Percentiles rank a stretch among this genome's conserved stretches.
Conservation (phyloP, 495 filamentous ascomycete genomes). For the Hyaloscypha bicolor region DNA sequence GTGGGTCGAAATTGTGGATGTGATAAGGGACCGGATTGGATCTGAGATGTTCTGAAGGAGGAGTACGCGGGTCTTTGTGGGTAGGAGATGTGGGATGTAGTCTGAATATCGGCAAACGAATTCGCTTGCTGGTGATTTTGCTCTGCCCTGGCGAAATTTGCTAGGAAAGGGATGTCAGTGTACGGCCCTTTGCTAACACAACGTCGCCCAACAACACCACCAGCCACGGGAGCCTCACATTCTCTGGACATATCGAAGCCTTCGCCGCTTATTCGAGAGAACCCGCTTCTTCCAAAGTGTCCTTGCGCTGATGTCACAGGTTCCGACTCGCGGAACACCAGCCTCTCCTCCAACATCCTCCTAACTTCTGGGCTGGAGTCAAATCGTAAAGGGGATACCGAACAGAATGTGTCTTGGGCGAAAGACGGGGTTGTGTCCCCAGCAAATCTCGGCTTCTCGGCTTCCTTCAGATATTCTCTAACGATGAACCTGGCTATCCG, state of each 20-base stretch:
- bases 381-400: conserved; percentile 8
- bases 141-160: background rate
- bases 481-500: conserved; percentile 26
- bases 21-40: background rate
- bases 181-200: background rate
- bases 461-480: conserved; percentile 2
- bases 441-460: background rate
- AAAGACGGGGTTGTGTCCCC: background rate
- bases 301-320: background rate
- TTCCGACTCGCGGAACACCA: conserved; percentile 22
- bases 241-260: background rate
- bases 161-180: background rate
- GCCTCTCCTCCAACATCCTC: conserved; percentile 14
- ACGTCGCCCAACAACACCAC: background rate
- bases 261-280: background rate
- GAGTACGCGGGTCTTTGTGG: background rate
- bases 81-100: background rate
- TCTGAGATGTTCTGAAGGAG: background rate
- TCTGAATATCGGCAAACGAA: background rate
- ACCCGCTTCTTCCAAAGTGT: conserved; percentile 2
- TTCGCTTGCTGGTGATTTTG: background rate
- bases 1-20: conserved; percentile 1
- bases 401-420: conserved; percentile 1
- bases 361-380: conserved; percentile 13
- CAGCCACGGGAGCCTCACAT: background rate